A percentile compares a stretch with the other conserved stretches of the same genome.
These are phyloP conservation scores for Letharia lupina DNA, from an alignment of 495 filamentous ascomycete genomes.

Conservation along the genomic window DNA sequence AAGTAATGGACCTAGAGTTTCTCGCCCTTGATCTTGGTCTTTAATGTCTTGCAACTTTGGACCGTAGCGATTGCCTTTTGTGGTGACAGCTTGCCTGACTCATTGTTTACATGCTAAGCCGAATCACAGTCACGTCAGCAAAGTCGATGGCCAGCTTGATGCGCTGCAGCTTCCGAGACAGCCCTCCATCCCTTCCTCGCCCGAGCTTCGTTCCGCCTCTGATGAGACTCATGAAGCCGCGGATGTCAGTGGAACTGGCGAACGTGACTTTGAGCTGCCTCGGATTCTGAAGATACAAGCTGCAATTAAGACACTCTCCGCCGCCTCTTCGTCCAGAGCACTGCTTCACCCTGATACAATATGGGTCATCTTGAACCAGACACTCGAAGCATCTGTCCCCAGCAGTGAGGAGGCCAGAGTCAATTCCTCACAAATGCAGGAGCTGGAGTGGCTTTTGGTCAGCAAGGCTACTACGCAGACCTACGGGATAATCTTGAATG, in stretches of 20 bases:
- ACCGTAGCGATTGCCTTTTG: background rate
- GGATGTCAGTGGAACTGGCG: background rate
- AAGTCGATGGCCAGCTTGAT: constrained; percentile 73
- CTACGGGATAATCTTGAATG: constrained; percentile 66
- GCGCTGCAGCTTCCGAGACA: constrained; percentile 48
- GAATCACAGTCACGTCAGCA: constrained; percentile 59
- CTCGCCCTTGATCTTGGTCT: background rate
- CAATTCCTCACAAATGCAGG: constrained; percentile 46
- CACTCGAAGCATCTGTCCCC: constrained; percentile 31
- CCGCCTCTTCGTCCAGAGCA: constrained; percentile 48
- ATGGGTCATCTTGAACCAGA: constrained; percentile 49
- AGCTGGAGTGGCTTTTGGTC: constrained; percentile 80
- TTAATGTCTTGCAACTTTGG: background rate
- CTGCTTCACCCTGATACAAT: constrained; percentile 47
- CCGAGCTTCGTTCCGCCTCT: constrained; percentile 18
- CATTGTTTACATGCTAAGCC: constrained; percentile 4
- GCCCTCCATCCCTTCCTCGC: constrained; percentile 22
- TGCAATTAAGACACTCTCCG: constrained; percentile 60
- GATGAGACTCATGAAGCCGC: constrained; percentile 18
- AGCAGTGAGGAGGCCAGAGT: constrained; percentile 21
- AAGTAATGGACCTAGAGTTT: background rate
- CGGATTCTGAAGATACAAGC: constrained; percentile 43
- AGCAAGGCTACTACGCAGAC: constrained; percentile 80
- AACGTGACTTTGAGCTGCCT: background rate
- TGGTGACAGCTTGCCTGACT: background rate